Evolutionary conservation across 106 monocot genomes (phyloP).

Genomic region (Dendrobium chrysotoxum): DNA sequence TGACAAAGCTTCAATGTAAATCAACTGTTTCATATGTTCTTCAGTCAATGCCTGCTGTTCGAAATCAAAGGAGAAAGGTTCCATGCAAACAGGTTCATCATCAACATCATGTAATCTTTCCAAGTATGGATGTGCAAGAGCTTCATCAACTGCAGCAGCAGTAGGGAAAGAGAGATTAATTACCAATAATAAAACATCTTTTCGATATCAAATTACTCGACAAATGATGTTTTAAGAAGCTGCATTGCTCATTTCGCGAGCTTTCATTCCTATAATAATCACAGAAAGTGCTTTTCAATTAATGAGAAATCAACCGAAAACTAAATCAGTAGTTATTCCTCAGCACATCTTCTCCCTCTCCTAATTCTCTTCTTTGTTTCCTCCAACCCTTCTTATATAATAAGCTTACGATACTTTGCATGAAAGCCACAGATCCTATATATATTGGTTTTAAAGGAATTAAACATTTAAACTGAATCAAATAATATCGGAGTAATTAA

Average conservation of each 20-base stretch:
- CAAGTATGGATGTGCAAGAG: constrained; percentile 88
- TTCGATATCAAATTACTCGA: neutral
- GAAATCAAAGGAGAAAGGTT: constrained; percentile 92
- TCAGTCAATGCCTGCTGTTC: constrained; percentile 72
- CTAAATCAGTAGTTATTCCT: no score
- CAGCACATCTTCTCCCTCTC: no score
- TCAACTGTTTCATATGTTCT: constrained; percentile 92
- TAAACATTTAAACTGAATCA: neutral
- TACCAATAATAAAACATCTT: neutral
- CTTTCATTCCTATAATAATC: no score
- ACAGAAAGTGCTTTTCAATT: no score
- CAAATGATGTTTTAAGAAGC: no score
- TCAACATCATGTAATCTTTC: constrained; percentile 75
- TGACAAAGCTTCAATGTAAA: constrained; percentile 69
- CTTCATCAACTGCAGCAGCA: constrained; percentile 69
- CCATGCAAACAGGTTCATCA: constrained; percentile 80
- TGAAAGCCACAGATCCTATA: neutral
- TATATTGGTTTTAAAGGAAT: neutral
- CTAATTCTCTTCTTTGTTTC: no score
- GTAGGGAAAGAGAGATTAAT: neutral
- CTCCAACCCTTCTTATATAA: neutral
- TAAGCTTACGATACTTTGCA: neutral
- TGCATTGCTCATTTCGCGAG: no score
- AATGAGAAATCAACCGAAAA: no score
- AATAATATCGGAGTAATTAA: neutral